phyloP scores from a whole-genome alignment of 305 asterid species.

The Solanum hybrid region DNA sequence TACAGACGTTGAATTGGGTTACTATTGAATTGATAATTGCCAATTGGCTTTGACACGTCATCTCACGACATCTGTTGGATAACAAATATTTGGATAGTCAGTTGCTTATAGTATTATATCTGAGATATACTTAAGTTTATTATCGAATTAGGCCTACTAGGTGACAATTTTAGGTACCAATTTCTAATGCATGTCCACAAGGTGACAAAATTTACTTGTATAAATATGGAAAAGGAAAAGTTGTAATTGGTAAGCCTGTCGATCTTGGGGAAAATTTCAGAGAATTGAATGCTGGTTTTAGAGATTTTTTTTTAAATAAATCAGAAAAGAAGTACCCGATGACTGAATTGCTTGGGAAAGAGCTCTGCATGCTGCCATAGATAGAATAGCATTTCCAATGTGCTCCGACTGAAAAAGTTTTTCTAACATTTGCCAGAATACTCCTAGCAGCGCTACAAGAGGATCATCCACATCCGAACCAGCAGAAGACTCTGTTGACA shows the following conservation, averaged over 20 bases:
- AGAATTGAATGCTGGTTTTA: background rate
- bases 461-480: constrained; percentile 33
- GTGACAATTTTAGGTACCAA: background rate
- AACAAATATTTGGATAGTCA: background rate
- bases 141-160: background rate
- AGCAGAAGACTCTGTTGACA: constrained; percentile 40
- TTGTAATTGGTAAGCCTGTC: background rate
- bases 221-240: background rate
- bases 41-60: background rate
- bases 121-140: background rate
- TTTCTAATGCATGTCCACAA: background rate
- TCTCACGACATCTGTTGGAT: background rate
- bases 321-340: constrained; percentile 42
- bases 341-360: constrained; percentile 73
- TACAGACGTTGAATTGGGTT: background rate
- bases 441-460: constrained; percentile 45
- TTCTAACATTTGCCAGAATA: constrained; percentile 79
- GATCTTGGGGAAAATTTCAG: background rate
- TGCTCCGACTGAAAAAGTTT: constrained; percentile 52
- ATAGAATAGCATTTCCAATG: constrained; percentile 58
- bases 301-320: background rate
- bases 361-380: constrained; percentile 85
- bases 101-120: background rate
- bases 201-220: background rate
- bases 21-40: background rate